These are phyloP conservation scores for Castanea crenata DNA, from an alignment of 306 rosid genomes.

Conservation along the genomic window DNA sequence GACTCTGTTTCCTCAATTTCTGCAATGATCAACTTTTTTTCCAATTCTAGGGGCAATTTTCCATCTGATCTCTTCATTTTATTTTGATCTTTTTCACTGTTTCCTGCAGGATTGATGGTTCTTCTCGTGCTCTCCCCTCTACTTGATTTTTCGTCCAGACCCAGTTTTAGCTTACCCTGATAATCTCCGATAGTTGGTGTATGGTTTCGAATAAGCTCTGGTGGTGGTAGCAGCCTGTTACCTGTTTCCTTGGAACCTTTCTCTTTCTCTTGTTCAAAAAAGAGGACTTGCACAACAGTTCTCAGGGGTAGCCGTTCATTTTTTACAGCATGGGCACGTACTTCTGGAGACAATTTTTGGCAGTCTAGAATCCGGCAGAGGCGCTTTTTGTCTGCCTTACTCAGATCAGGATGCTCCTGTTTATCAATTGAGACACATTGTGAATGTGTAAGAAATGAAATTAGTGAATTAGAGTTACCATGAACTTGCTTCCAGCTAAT, in stretches of 20 bases:
- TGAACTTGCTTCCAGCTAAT: not conserved
- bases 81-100: conserved; percentile 42
- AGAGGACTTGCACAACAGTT: conserved; percentile 82
- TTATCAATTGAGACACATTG: conserved; percentile 20
- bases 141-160: conserved; percentile 40
- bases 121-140: conserved; percentile 45
- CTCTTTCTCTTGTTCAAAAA: conserved; percentile 71
- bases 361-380: conserved; percentile 71
- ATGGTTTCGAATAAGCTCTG: conserved; percentile 43
- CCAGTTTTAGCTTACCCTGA: conserved; percentile 40
- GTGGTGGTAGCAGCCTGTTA: conserved; percentile 40
- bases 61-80: conserved; percentile 42
- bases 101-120: conserved; percentile 27
- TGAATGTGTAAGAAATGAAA: not conserved
- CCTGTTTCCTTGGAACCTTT: conserved; percentile 42
- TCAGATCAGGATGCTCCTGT: conserved; percentile 71
- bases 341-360: conserved; percentile 66
- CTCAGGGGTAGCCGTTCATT: conserved; percentile 79
- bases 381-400: conserved; percentile 67
- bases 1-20: conserved; percentile 38
- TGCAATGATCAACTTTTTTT: conserved; percentile 44
- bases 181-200: conserved; percentile 38
- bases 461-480: not conserved
- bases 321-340: conserved; percentile 70
- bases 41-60: conserved; percentile 42